phyloP scores from a whole-genome alignment of 768 basidiomycete species.

The Tylopilus vinaceipallidus region DNA sequence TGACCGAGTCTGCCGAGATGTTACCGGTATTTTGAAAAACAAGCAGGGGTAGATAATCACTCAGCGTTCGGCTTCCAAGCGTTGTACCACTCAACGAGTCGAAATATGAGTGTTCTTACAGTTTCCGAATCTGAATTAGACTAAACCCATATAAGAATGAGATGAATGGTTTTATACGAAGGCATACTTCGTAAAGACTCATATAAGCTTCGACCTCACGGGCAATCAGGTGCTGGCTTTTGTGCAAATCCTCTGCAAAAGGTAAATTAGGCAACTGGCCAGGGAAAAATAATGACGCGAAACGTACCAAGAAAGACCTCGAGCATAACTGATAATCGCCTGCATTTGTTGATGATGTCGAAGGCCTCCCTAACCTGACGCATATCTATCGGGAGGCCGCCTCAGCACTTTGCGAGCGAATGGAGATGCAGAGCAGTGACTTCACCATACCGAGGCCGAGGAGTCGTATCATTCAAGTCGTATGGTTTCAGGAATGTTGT shows the following conservation, averaged over 20 bases:
- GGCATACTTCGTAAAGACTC: slow-evolving; percentile 57
- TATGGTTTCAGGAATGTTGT: slow-evolving; percentile 54
- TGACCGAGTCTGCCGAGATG: slow-evolving; percentile 51
- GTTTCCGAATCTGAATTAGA: slow-evolving; percentile 44
- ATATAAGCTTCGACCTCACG: slow-evolving; percentile 60
- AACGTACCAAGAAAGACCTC: slow-evolving; percentile 70
- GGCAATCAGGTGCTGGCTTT: slow-evolving; percentile 55
- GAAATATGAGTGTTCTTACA: slow-evolving; percentile 53
- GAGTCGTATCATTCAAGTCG: slow-evolving; percentile 43
- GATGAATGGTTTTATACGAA: not conserved
- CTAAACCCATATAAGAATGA: slow-evolving; percentile 31
- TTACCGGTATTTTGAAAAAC: not conserved
- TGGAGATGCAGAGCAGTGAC: slow-evolving; percentile 1
- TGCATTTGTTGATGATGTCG: slow-evolving; percentile 53
- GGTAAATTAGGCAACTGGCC: not conserved
- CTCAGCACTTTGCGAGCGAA: not conserved
- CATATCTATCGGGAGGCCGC: slow-evolving; percentile 39
- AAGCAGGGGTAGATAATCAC: slow-evolving; percentile 37
- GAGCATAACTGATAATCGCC: slow-evolving; percentile 60
- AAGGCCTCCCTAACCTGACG: slow-evolving; percentile 54
- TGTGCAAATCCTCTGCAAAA: slow-evolving; percentile 57
- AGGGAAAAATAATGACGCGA: not conserved
- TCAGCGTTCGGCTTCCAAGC: slow-evolving; percentile 71
- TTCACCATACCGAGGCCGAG: slow-evolving; percentile 31
- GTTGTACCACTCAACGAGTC: slow-evolving; percentile 69